Base-by-base conservation (phyloP, 768 basidiomycete species). In the Tylopilus sp. region DNA sequence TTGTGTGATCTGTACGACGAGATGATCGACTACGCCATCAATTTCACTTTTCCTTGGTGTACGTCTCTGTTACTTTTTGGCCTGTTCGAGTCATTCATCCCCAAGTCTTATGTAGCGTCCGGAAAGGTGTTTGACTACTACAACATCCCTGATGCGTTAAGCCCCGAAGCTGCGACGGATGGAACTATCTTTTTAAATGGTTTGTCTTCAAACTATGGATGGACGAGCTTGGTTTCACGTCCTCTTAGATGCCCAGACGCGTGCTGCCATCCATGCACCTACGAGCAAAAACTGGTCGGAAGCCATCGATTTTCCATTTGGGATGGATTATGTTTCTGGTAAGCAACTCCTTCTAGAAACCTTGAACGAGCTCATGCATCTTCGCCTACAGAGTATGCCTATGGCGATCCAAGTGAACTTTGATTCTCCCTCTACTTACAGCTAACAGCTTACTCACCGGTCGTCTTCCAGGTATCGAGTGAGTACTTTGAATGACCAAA, bases 1-100 rank as follows among this genome's bases (percentile, higher is more conserved):
- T 76, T 78, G 5, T 89, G 87, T 63, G 72, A 81, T 48, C 61
- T 87, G 7, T 76, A 81, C 50, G 75, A 78, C 45, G 81, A 84
- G 70, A 78, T 84, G 68, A 58, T 86, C 28, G 86, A 88, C 62
- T 88, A 88, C 62, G 84, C 86, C 8, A 45, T 82, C 54, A 89
- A 88, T 62, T 87, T 77, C 63, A 86, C 86, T 0, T 81, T 76
- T 63, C 87, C 87, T 1, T 79, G 78, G 78, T 63, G 73, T 80
- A 65, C 25, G 76, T 54, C 24, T 43, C 26, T 21, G 7, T 28
- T 22, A 6, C 5, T 21, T 16, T 14, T 13, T 8, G 5, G 26
- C 12, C 10, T 4, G 3, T 19, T 30, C 28, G 22, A 11, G 34
- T 2, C 16, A n/a, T 30, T 45, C n/a, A 45, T 28, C 11, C 6